phyloP scores from a whole-genome alignment of 2,329 filamentous ascomycete genomes.

The Amesomyces nigricolor region DNA sequence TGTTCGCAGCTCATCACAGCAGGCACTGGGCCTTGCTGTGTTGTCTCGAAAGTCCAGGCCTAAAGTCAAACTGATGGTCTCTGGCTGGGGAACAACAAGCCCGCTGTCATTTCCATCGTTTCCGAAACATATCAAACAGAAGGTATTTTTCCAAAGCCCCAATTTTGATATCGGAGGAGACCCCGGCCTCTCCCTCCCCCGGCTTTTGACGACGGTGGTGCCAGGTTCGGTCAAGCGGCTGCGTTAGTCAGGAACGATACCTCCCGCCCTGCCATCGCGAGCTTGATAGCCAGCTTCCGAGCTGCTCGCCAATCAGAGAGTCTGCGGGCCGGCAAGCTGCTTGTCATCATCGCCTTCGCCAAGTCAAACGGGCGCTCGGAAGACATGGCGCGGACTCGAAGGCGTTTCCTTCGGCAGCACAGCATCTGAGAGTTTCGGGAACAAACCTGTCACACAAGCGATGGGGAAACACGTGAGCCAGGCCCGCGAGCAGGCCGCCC shows the following conservation, averaged over 20 bases:
- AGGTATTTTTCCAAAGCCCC: no score
- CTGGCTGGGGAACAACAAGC: no score
- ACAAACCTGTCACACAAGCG: neutral
- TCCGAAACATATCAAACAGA: no score
- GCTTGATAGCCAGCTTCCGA: no score
- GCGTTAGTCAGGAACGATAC: slow-evolving; percentile 7
- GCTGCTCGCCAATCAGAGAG: slow-evolving; percentile 1
- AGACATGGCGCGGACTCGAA: neutral
- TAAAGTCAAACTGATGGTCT: no score
- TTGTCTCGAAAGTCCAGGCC: no score
- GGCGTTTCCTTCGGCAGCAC: neutral
- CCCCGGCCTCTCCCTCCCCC: no score
- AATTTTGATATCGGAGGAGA: no score
- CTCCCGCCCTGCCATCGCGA: neutral
- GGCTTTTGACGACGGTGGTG: no score
- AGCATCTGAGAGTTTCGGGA: neutral
- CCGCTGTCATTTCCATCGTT: no score
- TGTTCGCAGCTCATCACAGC: no score
- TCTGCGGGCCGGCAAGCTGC: neutral
- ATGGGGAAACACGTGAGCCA: slow-evolving; percentile 7
- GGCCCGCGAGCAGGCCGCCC: slow-evolving; percentile 1
- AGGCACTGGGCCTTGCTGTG: no score
- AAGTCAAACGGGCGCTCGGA: neutral
- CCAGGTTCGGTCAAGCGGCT: neutral
- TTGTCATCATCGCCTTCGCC: neutral